A percentile compares a stretch with the other conserved stretches of the same genome.
phyloP scores from a whole-genome alignment of 805 yeast species.

The Nakazawaea laoshanensis region DNA sequence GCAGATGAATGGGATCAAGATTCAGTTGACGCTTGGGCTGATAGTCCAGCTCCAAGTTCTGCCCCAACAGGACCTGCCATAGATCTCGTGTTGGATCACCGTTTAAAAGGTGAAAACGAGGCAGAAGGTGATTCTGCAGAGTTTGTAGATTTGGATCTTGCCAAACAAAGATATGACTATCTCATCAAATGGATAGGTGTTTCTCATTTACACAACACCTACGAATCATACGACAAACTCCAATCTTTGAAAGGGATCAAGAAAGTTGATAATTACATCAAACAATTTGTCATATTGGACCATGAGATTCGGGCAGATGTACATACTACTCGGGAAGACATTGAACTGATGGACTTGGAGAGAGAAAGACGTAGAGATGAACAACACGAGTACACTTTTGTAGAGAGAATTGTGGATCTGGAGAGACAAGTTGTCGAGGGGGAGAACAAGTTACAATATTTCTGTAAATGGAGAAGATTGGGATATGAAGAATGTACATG shows the following conservation, averaged over 20 bases:
- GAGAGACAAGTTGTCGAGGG: slow-evolving; percentile 64
- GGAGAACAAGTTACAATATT: slow-evolving; percentile 63
- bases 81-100: slow-evolving; percentile 45
- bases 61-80: slow-evolving; percentile 17
- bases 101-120: slow-evolving; percentile 26
- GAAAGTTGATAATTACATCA: slow-evolving; percentile 83
- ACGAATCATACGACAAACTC: slow-evolving; percentile 65
- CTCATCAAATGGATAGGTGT: slow-evolving; percentile 78
- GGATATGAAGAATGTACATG: slow-evolving; percentile 95
- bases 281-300: slow-evolving; percentile 65
- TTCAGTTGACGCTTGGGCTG: slow-evolving; percentile 18
- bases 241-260: slow-evolving; percentile 64
- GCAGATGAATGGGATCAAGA: slow-evolving; percentile 27
- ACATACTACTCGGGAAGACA: slow-evolving; percentile 77
- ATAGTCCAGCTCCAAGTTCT: slow-evolving; percentile 13
- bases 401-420: slow-evolving; percentile 84
- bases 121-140: slow-evolving; percentile 27
- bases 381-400: slow-evolving; percentile 72
- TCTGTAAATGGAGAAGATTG: slow-evolving; percentile 89
- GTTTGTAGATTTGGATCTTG: slow-evolving; percentile 16
- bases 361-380: slow-evolving; percentile 79
- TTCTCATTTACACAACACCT: slow-evolving; percentile 91
- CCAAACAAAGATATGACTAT: slow-evolving; percentile 32
- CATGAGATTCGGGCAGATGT: slow-evolving; percentile 75
- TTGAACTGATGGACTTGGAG: slow-evolving; percentile 90